phyloP scores from a whole-genome alignment of 305 asterid genomes.

The Solanum hybrid region DNA sequence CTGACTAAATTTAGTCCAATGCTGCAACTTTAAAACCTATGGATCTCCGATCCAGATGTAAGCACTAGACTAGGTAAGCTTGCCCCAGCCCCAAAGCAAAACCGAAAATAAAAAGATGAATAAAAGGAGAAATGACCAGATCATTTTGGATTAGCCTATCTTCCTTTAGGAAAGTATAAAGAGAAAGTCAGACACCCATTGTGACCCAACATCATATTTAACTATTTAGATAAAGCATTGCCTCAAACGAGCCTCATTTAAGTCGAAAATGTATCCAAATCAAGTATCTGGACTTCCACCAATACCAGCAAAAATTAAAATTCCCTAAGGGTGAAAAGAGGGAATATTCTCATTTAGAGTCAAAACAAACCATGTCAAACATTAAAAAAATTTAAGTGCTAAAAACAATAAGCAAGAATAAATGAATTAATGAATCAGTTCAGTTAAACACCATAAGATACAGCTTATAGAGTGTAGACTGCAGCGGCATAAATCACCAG shows the following conservation, averaged over 20 bases:
- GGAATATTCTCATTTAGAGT: background rate
- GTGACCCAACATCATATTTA: background rate
- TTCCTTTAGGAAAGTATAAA: background rate
- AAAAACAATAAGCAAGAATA: background rate
- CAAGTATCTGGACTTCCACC: background rate
- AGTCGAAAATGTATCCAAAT: background rate
- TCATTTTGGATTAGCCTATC: background rate
- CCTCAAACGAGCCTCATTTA: background rate
- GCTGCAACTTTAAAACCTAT: background rate
- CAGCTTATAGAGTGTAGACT: background rate
- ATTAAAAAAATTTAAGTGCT: background rate
- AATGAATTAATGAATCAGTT: background rate
- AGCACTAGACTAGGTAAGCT: background rate
- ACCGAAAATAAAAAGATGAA: background rate
- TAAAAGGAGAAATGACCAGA: background rate
- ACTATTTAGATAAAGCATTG: background rate
- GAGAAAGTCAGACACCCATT: background rate
- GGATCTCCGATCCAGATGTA: background rate
- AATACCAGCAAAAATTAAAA: background rate
- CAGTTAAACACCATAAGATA: background rate
- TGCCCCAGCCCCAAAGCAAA: background rate
- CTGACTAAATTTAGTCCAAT: background rate
- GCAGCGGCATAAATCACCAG: background rate
- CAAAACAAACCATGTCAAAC: background rate
- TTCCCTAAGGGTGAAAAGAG: background rate